phyloP scores from a whole-genome alignment of 2,329 filamentous ascomycete genomes.

The Monilinia vaccinii-corymbosi region DNA sequence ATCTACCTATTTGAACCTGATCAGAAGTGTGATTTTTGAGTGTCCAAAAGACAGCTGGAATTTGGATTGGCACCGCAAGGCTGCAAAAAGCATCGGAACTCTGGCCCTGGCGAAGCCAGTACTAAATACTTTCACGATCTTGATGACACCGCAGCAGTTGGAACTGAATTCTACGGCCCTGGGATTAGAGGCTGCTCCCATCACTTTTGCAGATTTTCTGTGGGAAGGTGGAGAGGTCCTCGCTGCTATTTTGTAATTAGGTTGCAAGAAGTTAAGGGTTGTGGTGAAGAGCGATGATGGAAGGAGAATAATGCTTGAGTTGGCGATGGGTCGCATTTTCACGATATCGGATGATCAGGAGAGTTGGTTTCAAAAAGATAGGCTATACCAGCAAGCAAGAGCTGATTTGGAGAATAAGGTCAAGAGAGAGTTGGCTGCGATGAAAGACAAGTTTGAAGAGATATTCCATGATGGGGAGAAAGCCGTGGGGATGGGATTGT shows the following conservation, averaged over 20 bases:
- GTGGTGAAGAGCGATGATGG: slow-evolving; percentile 18
- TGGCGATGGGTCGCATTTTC: not conserved
- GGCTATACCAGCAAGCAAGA: not conserved
- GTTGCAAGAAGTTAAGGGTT: slow-evolving; percentile 19
- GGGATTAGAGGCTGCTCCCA: slow-evolving; percentile 12
- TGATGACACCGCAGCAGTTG: slow-evolving; percentile 13
- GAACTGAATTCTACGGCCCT: slow-evolving; percentile 12
- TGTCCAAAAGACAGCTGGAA: slow-evolving; percentile 16
- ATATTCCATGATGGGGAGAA: slow-evolving; percentile 16
- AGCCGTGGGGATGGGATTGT: slow-evolving; percentile 15
- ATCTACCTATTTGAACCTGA: slow-evolving; percentile 6
- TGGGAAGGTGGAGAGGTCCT: slow-evolving; percentile 16
- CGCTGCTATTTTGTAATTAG: slow-evolving; percentile 15
- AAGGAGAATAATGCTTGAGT: not conserved
- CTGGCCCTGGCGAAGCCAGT: slow-evolving; percentile 13
- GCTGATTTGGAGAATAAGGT: not conserved
- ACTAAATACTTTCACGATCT: slow-evolving; percentile 20
- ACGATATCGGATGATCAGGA: not conserved
- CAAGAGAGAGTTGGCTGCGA: slow-evolving; percentile 12
- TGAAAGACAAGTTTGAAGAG: slow-evolving; percentile 20
- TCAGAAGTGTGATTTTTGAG: slow-evolving; percentile 21
- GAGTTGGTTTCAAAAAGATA: slow-evolving; percentile 9
- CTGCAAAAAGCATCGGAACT: slow-evolving; percentile 12
- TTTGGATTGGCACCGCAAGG: slow-evolving; percentile 16
- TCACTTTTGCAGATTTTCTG: slow-evolving; percentile 24